Percentiles rank a stretch among this genome's conserved stretches.
Conservation (phyloP, 192 early-diverging fungal genomes). For the Globomyces pollinis-pini region DNA sequence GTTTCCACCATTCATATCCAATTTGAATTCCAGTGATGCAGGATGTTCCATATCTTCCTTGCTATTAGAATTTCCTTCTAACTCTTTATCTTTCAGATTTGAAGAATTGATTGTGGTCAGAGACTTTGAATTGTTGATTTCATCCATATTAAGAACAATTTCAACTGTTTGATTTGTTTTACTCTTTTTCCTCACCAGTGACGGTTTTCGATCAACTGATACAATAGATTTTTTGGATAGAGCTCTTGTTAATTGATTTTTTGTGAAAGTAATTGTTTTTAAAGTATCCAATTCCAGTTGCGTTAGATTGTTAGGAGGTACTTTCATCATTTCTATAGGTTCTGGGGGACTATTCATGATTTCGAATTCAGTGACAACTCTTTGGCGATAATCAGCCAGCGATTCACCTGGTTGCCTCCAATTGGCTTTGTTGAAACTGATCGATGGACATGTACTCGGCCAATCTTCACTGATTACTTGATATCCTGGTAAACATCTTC, state of each 20-base stretch:
- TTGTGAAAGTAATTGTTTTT: neutral
- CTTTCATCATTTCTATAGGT: constrained; percentile 6
- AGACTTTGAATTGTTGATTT: too few species aligned
- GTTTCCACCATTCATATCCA: too few species aligned
- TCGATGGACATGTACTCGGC: constrained; percentile 3
- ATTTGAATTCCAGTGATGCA: too few species aligned
- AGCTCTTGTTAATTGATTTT: neutral
- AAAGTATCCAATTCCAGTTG: neutral
- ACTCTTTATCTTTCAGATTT: too few species aligned
- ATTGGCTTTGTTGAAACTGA: neutral
- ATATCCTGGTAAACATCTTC: constrained; percentile 5
- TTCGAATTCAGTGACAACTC: neutral
- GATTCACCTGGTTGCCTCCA: constrained; percentile 4
- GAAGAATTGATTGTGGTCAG: too few species aligned
- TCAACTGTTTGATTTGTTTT: neutral
- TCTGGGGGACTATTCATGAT: too few species aligned
- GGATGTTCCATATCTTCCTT: too few species aligned
- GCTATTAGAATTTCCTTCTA: too few species aligned
- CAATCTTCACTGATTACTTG: neutral
- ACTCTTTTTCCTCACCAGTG: neutral
- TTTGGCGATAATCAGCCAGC: neutral
- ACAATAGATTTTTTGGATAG: neutral
- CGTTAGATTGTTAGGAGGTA: neutral
- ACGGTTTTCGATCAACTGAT: neutral
- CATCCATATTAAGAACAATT: too few species aligned